A percentile compares a stretch with the other conserved stretches of the same genome.
phyloP scores from a whole-genome alignment of 495 filamentous ascomycete genomes.

The Xylaria scruposa region DNA sequence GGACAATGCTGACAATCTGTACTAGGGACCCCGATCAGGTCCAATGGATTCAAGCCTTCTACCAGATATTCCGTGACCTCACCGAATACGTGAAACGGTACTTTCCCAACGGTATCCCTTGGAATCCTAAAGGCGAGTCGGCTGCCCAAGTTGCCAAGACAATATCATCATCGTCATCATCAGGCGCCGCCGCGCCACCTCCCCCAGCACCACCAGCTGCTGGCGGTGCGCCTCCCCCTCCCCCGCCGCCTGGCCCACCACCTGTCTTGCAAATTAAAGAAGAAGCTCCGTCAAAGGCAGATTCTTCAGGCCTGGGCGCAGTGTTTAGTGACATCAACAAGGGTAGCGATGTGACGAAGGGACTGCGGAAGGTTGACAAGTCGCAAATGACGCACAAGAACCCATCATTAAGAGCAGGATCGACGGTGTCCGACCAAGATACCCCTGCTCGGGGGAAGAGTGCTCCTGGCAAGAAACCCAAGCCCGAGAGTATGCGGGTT shows the following conservation, averaged over 20 bases:
- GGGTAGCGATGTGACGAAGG: slow-evolving; percentile 82
- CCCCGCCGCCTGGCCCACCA: slow-evolving; percentile 71
- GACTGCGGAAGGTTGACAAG: slow-evolving; percentile 90
- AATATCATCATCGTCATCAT: slow-evolving; percentile 37
- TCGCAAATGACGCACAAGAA: slow-evolving; percentile 99
- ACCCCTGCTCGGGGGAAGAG: slow-evolving; percentile 71
- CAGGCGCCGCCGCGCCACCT: slow-evolving; percentile 33
- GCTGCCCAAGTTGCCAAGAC: slow-evolving; percentile 70
- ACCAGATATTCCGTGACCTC: slow-evolving; percentile 82
- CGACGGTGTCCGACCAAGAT: slow-evolving; percentile 68
- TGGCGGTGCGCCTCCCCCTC: slow-evolving; percentile 69
- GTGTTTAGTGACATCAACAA: slow-evolving; percentile 92
- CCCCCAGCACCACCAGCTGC: slow-evolving; percentile 62
- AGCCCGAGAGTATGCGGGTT: slow-evolving; percentile 90
- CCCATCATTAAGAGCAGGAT: slow-evolving; percentile 79
- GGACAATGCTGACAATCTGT: slow-evolving; percentile 5
- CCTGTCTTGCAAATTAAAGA: slow-evolving; percentile 58
- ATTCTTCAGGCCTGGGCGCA: slow-evolving; percentile 70
- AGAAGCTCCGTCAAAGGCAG: slow-evolving; percentile 38
- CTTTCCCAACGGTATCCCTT: slow-evolving; percentile 78
- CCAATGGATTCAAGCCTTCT: slow-evolving; percentile 87
- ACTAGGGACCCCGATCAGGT: slow-evolving; percentile 75
- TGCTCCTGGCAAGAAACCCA: slow-evolving; percentile 87
- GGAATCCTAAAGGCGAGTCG: slow-evolving; percentile 84
- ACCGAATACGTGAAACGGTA: slow-evolving; percentile 80